phyloP scores from a whole-genome alignment of 129 eudicot species.

The Flaveria trinervia region DNA sequence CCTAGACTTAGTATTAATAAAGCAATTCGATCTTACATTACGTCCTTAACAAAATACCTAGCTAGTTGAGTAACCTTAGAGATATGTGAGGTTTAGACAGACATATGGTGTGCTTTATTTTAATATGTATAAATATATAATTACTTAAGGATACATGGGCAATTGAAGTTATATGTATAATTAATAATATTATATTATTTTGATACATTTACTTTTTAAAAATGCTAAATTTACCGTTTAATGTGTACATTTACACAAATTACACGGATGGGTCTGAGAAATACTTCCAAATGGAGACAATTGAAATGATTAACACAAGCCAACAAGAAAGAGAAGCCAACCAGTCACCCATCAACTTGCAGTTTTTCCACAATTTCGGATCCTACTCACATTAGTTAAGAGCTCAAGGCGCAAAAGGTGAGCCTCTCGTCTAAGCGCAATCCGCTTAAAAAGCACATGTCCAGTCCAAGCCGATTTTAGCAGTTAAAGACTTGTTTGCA shows the following conservation, averaged over 20 bases:
- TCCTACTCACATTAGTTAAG: not conserved
- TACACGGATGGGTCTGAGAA: not conserved
- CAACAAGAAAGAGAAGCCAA: not conserved
- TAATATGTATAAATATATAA: not conserved
- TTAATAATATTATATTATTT: not conserved
- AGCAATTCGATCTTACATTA: conserved; percentile 4
- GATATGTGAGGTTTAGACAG: not conserved
- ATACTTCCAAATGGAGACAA: conserved; percentile 13
- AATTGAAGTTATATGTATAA: not conserved
- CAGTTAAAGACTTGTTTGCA: not conserved
- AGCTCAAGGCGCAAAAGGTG: not conserved
- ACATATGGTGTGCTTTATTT: not conserved
- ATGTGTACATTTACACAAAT: conserved; percentile 3
- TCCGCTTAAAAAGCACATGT: not conserved
- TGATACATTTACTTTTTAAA: not conserved
- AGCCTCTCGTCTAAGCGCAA: not conserved
- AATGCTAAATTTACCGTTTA: conserved; percentile 13
- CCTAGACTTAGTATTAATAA: not conserved
- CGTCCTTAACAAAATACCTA: not conserved
- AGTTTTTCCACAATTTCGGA: conserved; percentile 4
- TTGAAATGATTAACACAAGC: not conserved
- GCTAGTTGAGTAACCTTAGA: conserved; percentile 17
- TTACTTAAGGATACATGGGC: not conserved
- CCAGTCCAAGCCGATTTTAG: not conserved
- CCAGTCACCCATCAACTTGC: not conserved